Percentiles rank a stretch among this genome's conserved stretches.
Conservation (phyloP, 1,284 basidiomycete genomes). For the Tylopilus sp. region DNA sequence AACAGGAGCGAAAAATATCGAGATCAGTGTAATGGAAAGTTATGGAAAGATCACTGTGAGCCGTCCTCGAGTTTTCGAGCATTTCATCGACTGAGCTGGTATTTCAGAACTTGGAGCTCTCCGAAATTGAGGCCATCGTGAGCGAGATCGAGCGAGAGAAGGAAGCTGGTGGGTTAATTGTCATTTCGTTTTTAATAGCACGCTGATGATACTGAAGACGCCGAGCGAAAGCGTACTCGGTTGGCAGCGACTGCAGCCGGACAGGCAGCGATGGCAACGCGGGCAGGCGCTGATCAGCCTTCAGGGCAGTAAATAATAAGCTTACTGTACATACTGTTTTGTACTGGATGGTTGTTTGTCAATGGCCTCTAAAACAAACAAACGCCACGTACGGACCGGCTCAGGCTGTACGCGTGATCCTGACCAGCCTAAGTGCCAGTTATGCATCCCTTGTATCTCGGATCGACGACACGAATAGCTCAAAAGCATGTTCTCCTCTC, state of each 20-base stretch:
- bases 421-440: background rate
- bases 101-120: conserved; percentile 72
- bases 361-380: conserved; percentile 22
- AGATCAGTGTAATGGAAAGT: conserved; percentile 94
- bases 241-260: conserved; percentile 61
- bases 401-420: background rate
- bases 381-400: conserved; percentile 2
- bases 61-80: conserved; percentile 11
- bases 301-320: conserved; percentile 34
- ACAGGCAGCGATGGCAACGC: conserved; percentile 77
- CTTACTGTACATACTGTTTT: conserved; percentile 8
- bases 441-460: conserved; percentile 18
- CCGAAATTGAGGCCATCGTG: conserved; percentile 89
- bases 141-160: conserved; percentile 92
- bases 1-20: conserved; percentile 99
- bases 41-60: conserved; percentile 87
- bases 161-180: conserved; percentile 69
- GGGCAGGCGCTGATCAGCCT: conserved; percentile 43
- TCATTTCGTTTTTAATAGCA: conserved; percentile 49
- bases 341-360: conserved; percentile 17
- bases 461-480: conserved; percentile 37
- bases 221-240: conserved; percentile 87
- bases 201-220: conserved; percentile 84
- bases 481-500: conserved; percentile 77
- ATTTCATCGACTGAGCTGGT: conserved; percentile 4